Evolutionary conservation across 495 filamentous ascomycete species (phyloP).

Genomic region (Annulohypoxylon stygium): DNA sequence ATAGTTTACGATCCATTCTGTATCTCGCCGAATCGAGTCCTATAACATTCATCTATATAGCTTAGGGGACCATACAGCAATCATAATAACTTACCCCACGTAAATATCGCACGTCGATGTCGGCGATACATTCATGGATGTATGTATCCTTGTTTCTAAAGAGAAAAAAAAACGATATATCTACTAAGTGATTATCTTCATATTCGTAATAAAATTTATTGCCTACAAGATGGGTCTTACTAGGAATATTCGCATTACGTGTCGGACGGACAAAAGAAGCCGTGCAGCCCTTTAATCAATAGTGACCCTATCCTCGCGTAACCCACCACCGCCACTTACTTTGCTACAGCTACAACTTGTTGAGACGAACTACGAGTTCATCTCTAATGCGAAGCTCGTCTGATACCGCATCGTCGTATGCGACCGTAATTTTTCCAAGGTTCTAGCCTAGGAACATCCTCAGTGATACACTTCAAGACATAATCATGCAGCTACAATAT

Average conservation of each 20-base stretch:
- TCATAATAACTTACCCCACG: slow-evolving; percentile 11
- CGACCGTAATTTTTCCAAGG: not conserved
- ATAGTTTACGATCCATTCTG: not conserved
- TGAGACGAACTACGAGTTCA: slow-evolving; percentile 3
- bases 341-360: not conserved
- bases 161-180: not conserved
- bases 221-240: slow-evolving; percentile 2
- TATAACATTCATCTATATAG: not conserved
- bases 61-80: slow-evolving; percentile 5
- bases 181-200: not conserved
- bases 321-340: slow-evolving; percentile 15
- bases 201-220: not conserved
- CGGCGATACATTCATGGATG: not conserved
- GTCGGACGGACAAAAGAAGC: slow-evolving; percentile 18
- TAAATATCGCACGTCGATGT: slow-evolving; percentile 4
- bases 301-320: slow-evolving; percentile 19
- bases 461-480: not conserved
- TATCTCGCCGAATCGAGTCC: slow-evolving; percentile 5
- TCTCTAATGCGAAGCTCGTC: slow-evolving; percentile 16
- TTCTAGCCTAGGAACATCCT: not conserved
- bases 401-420: slow-evolving; percentile 5
- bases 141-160: not conserved
- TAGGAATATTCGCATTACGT: slow-evolving; percentile 17
- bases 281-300: slow-evolving; percentile 20
- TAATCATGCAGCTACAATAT: slow-evolving; percentile 1